phyloP scores from a whole-genome alignment of 495 filamentous ascomycete genomes.

The Talaromyces adpressus region DNA sequence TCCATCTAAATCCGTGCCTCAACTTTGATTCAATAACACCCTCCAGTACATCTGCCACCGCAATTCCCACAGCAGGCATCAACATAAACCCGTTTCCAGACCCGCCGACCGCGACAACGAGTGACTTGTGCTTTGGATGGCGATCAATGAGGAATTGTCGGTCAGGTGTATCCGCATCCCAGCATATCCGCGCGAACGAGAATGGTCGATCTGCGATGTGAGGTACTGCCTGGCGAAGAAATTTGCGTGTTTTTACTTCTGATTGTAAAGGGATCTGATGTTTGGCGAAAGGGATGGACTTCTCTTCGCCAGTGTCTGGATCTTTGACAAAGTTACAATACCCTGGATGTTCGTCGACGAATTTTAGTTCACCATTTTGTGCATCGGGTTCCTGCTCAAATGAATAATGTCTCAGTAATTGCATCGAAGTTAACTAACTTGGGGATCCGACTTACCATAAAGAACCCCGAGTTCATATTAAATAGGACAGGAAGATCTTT shows the following conservation, averaged over 20 bases:
- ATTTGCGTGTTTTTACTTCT: slow-evolving; percentile 31
- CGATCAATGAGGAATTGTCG: slow-evolving; percentile 41
- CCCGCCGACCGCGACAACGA: slow-evolving; percentile 30
- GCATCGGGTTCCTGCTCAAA: slow-evolving; percentile 37
- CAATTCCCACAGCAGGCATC: slow-evolving; percentile 40
- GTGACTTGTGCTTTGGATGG: slow-evolving; percentile 30
- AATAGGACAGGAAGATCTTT: slow-evolving; percentile 43
- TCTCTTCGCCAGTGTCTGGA: slow-evolving; percentile 13
- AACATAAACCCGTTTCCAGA: slow-evolving; percentile 42
- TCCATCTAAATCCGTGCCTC: slow-evolving; percentile 39
- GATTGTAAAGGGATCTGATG: slow-evolving; percentile 42
- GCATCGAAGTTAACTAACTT: too few species aligned
- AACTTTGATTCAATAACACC: slow-evolving; percentile 24
- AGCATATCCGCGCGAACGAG: slow-evolving; percentile 44
- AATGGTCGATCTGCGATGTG: slow-evolving; percentile 41
- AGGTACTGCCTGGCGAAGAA: slow-evolving; percentile 44
- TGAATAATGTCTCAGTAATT: slow-evolving; percentile 23
- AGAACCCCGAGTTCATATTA: slow-evolving; percentile 46
- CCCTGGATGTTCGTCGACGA: slow-evolving; percentile 51
- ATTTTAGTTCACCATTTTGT: slow-evolving; percentile 44
- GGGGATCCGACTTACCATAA: slow-evolving; percentile 31
- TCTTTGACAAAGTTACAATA: slow-evolving; percentile 38
- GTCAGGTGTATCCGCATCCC: slow-evolving; percentile 49
- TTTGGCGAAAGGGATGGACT: slow-evolving; percentile 38
- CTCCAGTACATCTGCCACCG: slow-evolving; percentile 40